Evolutionary conservation across 2,329 filamentous ascomycete genomes (phyloP).

Genomic region (Pochonia chlamydosporia): DNA sequence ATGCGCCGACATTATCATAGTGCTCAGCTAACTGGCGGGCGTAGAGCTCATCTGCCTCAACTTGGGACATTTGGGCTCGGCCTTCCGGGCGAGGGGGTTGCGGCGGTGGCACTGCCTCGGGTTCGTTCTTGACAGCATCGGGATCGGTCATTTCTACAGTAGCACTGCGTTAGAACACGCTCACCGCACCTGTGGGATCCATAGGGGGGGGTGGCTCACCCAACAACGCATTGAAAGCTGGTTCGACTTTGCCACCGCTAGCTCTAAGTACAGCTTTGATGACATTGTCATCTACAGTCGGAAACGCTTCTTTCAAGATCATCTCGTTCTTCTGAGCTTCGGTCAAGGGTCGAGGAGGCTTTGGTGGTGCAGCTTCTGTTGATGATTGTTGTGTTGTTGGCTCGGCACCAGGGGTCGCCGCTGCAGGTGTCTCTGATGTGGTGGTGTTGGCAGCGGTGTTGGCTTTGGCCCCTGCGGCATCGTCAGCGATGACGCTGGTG

Average conservation of each 20-base stretch:
- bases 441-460: neutral
- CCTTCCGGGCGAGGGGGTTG: slow-evolving; percentile 73
- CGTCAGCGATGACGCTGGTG: slow-evolving; percentile 42
- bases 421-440: slow-evolving; percentile 12
- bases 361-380: slow-evolving; percentile 54
- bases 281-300: slow-evolving; percentile 70
- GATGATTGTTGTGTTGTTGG: neutral
- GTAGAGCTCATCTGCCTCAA: slow-evolving; percentile 87
- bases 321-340: slow-evolving; percentile 79
- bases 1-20: slow-evolving; percentile 61
- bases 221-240: slow-evolving; percentile 90
- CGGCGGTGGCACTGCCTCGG: slow-evolving; percentile 57
- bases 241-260: slow-evolving; percentile 82
- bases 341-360: slow-evolving; percentile 78
- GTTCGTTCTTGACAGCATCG: slow-evolving; percentile 52
- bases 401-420: slow-evolving; percentile 23
- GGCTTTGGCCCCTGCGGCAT: slow-evolving; percentile 22
- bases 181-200: neutral
- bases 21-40: slow-evolving; percentile 90
- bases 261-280: slow-evolving; percentile 84
- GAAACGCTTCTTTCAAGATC: slow-evolving; percentile 92
- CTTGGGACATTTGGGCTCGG: slow-evolving; percentile 62
- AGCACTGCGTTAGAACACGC: neutral
- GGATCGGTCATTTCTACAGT: slow-evolving; percentile 72
- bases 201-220: slow-evolving; percentile 43